These are phyloP conservation scores for Penicillium argentinense DNA, from an alignment of 495 filamentous ascomycete species.

Conservation along the genomic window DNA sequence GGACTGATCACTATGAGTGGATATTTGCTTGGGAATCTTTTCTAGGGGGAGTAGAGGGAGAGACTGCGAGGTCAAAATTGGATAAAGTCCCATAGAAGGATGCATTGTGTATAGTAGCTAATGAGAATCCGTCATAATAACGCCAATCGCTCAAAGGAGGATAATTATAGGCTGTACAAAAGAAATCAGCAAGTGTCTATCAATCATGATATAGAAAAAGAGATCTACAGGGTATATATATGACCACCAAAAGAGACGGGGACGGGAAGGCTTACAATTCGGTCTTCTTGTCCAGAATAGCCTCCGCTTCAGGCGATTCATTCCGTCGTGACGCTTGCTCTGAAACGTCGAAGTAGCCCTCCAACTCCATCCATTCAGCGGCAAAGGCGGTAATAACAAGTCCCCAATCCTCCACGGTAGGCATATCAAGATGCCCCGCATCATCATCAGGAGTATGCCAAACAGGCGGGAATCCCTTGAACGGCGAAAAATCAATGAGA, in stretches of 20 bases:
- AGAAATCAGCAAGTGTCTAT: too few relatives aligned
- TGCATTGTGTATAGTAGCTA: background rate
- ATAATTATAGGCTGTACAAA: too few relatives aligned
- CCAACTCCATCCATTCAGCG: slow-evolving; percentile 91
- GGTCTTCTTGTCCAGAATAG: slow-evolving; percentile 34
- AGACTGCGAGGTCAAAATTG: background rate
- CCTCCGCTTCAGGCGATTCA: slow-evolving; percentile 17
- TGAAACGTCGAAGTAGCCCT: slow-evolving; percentile 47
- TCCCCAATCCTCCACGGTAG: slow-evolving; percentile 86
- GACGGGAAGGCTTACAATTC: slow-evolving; percentile 49
- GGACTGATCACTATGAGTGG: slow-evolving; percentile 49
- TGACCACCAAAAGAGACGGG: too few relatives aligned
- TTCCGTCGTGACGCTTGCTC: background rate
- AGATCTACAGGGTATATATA: too few relatives aligned
- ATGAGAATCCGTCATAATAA: too few relatives aligned
- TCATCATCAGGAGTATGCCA: slow-evolving; percentile 90
- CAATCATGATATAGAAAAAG: too few relatives aligned
- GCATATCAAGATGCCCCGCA: slow-evolving; percentile 78
- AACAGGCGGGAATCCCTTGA: slow-evolving; percentile 65
- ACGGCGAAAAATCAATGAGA: slow-evolving; percentile 67
- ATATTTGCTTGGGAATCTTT: slow-evolving; percentile 44
- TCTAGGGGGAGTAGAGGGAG: slow-evolving; percentile 20
- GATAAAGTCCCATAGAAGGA: background rate
- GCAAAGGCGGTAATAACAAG: slow-evolving; percentile 79
- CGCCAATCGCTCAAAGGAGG: too few relatives aligned